Conservation (phyloP, 139 green algal species). For the Mesostigma viride region DNA sequence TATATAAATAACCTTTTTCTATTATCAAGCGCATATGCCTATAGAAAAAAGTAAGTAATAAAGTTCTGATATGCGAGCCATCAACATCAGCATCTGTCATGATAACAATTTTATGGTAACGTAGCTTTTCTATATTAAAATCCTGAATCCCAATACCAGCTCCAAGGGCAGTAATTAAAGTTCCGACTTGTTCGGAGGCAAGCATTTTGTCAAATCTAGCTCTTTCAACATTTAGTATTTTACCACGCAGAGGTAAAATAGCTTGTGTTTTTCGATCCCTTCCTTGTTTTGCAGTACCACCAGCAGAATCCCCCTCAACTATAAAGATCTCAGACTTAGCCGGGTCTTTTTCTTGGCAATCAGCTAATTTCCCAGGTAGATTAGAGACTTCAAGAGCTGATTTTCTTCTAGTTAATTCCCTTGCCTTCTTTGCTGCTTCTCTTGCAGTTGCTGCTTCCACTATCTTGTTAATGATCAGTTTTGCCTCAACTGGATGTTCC, state of each 20-base stretch:
- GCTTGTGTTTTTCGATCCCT: too few species aligned
- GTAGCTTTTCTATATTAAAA: slow-evolving; percentile 13
- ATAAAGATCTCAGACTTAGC: too few species aligned
- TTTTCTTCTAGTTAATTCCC: too few species aligned
- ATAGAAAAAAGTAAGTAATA: slow-evolving; percentile 94
- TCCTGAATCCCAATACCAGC: slow-evolving; percentile 56
- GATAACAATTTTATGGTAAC: slow-evolving; percentile 74
- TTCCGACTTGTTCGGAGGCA: background rate
- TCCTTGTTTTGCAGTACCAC: background rate
- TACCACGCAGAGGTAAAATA: too few species aligned
- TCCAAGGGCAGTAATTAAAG: slow-evolving; percentile 82
- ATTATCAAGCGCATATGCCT: slow-evolving; percentile 46
- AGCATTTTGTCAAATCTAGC: background rate
- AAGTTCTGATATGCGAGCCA: slow-evolving; percentile 86
- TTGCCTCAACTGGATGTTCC: too few species aligned
- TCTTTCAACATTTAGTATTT: too few species aligned
- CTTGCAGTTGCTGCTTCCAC: too few species aligned
- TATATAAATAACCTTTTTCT: slow-evolving; percentile 66
- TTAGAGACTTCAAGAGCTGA: background rate
- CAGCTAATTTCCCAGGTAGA: background rate
- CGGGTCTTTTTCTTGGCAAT: too few species aligned
- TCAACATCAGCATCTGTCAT: slow-evolving; percentile 94
- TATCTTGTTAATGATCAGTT: too few species aligned
- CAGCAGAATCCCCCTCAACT: too few species aligned
- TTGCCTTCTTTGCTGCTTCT: too few species aligned